Conservation (phyloP, 2,329 filamentous ascomycete species). For the Spiromastix sp. region DNA sequence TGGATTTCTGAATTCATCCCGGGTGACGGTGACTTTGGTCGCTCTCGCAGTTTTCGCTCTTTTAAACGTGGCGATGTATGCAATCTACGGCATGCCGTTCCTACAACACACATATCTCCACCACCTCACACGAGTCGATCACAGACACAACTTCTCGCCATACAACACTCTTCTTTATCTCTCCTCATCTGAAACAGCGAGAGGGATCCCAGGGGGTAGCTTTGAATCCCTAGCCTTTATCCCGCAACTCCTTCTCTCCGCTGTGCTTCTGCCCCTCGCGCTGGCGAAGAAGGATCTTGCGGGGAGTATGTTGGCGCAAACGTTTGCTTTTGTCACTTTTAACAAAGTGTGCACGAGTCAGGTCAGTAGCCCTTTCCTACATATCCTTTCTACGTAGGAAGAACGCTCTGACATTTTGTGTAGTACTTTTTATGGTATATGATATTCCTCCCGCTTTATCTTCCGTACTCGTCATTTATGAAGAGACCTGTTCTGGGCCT, state of each 20-base stretch:
- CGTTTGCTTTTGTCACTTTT: slow-evolving; percentile 92
- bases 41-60: slow-evolving; percentile 63
- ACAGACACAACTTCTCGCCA: slow-evolving; percentile 95
- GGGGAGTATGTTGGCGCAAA: slow-evolving; percentile 83
- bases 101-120: slow-evolving; percentile 85
- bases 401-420: slow-evolving; percentile 6
- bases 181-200: slow-evolving; percentile 52
- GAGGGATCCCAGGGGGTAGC: slow-evolving; percentile 20
- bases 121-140: slow-evolving; percentile 85
- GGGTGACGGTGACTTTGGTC: slow-evolving; percentile 35
- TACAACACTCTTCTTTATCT: slow-evolving; percentile 91
- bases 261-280: slow-evolving; percentile 62
- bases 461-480: slow-evolving; percentile 68
- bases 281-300: slow-evolving; percentile 75
- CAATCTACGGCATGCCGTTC: slow-evolving; percentile 67
- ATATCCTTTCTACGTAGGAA: slow-evolving; percentile 1
- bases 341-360: slow-evolving; percentile 99
- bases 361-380: slow-evolving; percentile 41
- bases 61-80: slow-evolving; percentile 72
- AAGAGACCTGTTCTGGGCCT: slow-evolving; percentile 50
- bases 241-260: slow-evolving; percentile 74
- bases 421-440: slow-evolving; percentile 99
- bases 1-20: slow-evolving; percentile 28
- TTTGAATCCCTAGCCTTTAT: slow-evolving; percentile 79
- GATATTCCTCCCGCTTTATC: slow-evolving; percentile 82